phyloP scores from a whole-genome alignment of 2,329 filamentous ascomycete species.

The Hymenoscyphus scutula region DNA sequence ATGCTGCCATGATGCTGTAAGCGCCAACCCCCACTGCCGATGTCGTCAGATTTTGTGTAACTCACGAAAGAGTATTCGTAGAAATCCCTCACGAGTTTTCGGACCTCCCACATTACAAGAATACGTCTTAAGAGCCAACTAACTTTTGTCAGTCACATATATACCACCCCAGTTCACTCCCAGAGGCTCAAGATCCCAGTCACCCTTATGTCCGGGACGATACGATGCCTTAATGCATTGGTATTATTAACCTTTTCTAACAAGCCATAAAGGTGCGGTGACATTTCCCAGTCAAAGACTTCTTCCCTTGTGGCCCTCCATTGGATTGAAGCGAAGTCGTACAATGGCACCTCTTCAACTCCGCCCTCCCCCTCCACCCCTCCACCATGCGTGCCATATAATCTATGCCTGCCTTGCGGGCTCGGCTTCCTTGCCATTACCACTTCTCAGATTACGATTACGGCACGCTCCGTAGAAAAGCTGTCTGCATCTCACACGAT shows the following conservation, averaged over 20 bases:
- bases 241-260: background rate
- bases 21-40: constrained; percentile 1
- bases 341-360: background rate
- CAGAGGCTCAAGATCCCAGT: background rate
- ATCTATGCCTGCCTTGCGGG: background rate
- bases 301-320: background rate
- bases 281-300: background rate
- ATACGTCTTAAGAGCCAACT: background rate
- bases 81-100: background rate
- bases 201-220: background rate
- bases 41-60: background rate
- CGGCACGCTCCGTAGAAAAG: background rate
- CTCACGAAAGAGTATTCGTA: background rate
- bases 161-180: background rate
- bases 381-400: background rate
- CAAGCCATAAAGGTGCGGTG: background rate
- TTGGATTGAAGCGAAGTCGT: background rate
- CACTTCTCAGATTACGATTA: background rate
- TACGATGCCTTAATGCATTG: background rate
- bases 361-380: background rate
- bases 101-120: background rate
- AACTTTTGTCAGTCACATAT: background rate
- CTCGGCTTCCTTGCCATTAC: background rate
- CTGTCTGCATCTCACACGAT: background rate
- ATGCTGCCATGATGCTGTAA: background rate